phyloP scores from a whole-genome alignment of 2,329 filamentous ascomycete species.

The Fusarium brachygibbosum region DNA sequence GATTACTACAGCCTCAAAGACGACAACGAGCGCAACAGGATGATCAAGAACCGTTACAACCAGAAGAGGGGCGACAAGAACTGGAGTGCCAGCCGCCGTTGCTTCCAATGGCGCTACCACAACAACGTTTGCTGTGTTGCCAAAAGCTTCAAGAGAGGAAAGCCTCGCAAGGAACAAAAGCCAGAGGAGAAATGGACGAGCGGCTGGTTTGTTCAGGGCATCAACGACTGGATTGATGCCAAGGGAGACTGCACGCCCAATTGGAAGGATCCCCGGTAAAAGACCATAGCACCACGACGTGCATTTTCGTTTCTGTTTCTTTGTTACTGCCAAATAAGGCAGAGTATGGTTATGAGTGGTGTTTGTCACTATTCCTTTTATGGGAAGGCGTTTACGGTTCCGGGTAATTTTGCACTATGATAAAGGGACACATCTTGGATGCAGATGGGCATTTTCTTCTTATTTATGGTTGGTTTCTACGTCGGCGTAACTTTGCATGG shows the following conservation, averaged over 20 bases:
- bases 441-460: slow-evolving; percentile 7
- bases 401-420: slow-evolving; percentile 32
- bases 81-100: slow-evolving; percentile 54
- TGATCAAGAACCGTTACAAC: slow-evolving; percentile 50
- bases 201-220: slow-evolving; percentile 63
- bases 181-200: slow-evolving; percentile 56
- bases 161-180: slow-evolving; percentile 53
- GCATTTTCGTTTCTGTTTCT: slow-evolving; percentile 2
- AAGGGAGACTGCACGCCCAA: slow-evolving; percentile 59
- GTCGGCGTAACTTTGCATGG: slow-evolving; percentile 18
- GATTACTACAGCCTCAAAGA: slow-evolving; percentile 50
- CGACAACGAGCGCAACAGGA: slow-evolving; percentile 48
- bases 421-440: slow-evolving; percentile 35
- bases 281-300: not conserved
- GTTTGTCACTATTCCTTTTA: slow-evolving; percentile 11
- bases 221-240: slow-evolving; percentile 62
- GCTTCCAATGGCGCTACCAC: slow-evolving; percentile 64
- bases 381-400: slow-evolving; percentile 31
- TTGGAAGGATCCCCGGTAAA: slow-evolving; percentile 56
- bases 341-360: slow-evolving; percentile 8
- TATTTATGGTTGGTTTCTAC: slow-evolving; percentile 14
- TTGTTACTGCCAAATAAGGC: slow-evolving; percentile 4
- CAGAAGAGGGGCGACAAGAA: slow-evolving; percentile 37
- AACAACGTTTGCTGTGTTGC: slow-evolving; percentile 60
- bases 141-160: slow-evolving; percentile 60